phyloP scores from a whole-genome alignment of 2,329 filamentous ascomycete species.

The Plectosphaerella cucumerina region DNA sequence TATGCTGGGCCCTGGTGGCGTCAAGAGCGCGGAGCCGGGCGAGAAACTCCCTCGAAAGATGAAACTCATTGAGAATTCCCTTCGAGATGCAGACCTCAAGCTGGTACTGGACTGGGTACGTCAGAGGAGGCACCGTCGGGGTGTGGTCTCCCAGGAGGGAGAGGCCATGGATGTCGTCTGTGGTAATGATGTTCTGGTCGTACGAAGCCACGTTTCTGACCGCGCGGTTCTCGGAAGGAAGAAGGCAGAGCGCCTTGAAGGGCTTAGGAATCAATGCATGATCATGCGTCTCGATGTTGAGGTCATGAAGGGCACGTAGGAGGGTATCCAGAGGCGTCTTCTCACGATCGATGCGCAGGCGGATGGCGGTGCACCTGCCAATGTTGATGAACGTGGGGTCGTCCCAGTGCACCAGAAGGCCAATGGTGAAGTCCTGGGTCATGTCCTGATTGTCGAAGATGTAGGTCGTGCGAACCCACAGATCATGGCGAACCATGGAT shows the following conservation, averaged over 20 bases:
- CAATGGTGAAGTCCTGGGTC: conserved; percentile 29
- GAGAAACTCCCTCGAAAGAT: conserved; percentile 65
- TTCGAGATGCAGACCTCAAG: conserved; percentile 90
- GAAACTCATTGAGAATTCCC: conserved; percentile 71
- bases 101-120: conserved; percentile 79
- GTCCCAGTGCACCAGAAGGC: conserved; percentile 30
- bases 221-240: neutral
- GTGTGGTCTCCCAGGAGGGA: neutral
- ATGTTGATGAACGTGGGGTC: conserved; percentile 40
- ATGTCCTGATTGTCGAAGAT: conserved; percentile 31
- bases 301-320: conserved; percentile 58
- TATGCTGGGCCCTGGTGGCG: conserved; percentile 50
- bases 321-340: conserved; percentile 35
- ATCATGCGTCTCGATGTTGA: conserved; percentile 60
- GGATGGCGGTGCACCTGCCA: conserved; percentile 54
- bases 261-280: neutral
- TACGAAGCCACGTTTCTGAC: conserved; percentile 7
- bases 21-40: conserved; percentile 46
- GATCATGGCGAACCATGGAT: conserved; percentile 35
- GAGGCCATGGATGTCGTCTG: neutral
- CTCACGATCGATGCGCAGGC: conserved; percentile 34
- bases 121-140: conserved; percentile 29
- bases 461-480: conserved; percentile 46
- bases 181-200: neutral
- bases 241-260: conserved; percentile 1